Evolutionary conservation across 768 basidiomycete genomes (phyloP).

Genomic region (Calocera cornea): DNA sequence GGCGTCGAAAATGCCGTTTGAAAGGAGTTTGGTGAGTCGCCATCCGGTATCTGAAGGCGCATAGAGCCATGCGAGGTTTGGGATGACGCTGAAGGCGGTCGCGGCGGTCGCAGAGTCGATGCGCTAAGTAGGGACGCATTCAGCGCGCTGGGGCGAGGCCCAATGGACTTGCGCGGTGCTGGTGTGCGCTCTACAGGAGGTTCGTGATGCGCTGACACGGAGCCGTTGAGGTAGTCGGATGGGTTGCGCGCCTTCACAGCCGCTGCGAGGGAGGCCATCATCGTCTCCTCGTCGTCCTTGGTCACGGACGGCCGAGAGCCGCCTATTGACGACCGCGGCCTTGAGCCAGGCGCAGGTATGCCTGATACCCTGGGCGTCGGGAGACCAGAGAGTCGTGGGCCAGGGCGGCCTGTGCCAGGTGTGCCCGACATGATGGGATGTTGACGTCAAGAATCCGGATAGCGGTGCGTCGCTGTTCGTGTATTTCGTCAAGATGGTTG

Average conservation of each 20-base stretch:
- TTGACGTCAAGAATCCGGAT: neutral
- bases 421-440: neutral
- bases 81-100: constrained; percentile 9
- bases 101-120: neutral
- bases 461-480: too few relatives aligned
- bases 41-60: constrained; percentile 4
- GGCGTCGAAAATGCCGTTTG: constrained; percentile 6
- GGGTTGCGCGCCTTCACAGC: neutral
- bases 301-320: neutral
- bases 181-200: neutral
- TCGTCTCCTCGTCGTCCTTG: neutral
- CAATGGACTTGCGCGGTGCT: constrained; percentile 5
- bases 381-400: too few relatives aligned
- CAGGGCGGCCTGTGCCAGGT: neutral
- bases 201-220: neutral
- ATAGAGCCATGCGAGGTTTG: neutral
- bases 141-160: constrained; percentile 1
- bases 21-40: constrained; percentile 4
- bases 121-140: neutral
- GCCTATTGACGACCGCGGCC: neutral
- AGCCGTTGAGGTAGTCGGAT: neutral
- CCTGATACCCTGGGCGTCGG: neutral
- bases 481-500: too few relatives aligned
- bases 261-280: neutral
- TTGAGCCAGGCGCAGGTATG: neutral